A percentile compares a stretch with the other conserved stretches of the same genome.
Evolutionary conservation across 2,329 filamentous ascomycete genomes (phyloP).

Genomic region (Tolypocladium paradoxum): DNA sequence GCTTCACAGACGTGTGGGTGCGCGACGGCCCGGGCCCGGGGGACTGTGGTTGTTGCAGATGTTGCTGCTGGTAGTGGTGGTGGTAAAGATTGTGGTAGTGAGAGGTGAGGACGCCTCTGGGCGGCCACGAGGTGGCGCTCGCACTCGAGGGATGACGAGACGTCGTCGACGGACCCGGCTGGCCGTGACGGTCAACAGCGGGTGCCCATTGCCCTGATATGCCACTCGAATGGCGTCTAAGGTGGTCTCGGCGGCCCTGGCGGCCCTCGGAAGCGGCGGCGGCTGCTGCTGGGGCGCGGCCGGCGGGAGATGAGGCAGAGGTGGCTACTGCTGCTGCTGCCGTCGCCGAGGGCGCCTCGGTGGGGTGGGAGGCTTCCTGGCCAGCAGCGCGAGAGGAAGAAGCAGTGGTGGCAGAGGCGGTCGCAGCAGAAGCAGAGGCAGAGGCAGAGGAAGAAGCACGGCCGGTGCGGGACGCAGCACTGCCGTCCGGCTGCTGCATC

Average conservation of each 20-base stretch:
- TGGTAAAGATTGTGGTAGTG: not conserved
- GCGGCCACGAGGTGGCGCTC: not conserved
- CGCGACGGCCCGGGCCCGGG: constrained; percentile 6
- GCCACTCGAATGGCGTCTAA: constrained; percentile 6
- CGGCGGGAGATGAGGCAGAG: not conserved
- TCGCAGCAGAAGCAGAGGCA: constrained; percentile 1
- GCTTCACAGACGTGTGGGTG: constrained; percentile 13
- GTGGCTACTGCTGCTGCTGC: not conserved
- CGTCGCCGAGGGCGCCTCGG: not conserved
- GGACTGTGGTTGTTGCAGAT: not conserved
- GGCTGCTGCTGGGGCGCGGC: not conserved
- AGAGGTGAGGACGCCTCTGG: not conserved
- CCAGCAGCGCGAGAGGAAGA: not conserved
- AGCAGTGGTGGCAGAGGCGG: constrained; percentile 1
- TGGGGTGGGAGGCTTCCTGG: not conserved
- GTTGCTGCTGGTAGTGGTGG: not conserved
- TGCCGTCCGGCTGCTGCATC: constrained; percentile 16
- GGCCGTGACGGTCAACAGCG: constrained; percentile 6
- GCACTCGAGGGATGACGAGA: not conserved
- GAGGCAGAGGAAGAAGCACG: constrained; percentile 5
- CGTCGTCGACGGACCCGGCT: constrained; percentile 3
- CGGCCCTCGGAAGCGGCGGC: not conserved
- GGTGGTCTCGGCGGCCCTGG: constrained; percentile 2
- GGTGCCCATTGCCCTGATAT: constrained; percentile 7
- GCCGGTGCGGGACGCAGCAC: constrained; percentile 5